Evolutionary conservation across 805 yeast genomes (phyloP), one percentile per base, ranked within the genome.

Genomic region (Kodamaea sagamina): DNA sequence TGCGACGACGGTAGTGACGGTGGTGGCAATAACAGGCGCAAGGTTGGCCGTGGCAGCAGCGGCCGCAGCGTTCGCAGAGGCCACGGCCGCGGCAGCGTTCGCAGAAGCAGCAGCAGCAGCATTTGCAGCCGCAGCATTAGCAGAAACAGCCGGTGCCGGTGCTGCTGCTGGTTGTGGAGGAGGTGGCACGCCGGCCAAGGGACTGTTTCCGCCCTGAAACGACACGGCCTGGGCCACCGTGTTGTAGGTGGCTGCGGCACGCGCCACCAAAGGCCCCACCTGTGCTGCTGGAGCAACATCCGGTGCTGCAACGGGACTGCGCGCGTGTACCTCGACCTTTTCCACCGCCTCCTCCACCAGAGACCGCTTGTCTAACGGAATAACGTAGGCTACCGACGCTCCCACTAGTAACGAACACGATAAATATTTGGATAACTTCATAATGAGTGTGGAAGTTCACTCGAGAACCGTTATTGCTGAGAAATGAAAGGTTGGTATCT

Each of bases 51-150:
- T 13, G 8, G 46, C 25, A 9, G 47, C 39, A 21, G 62, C 43
- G 21, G 68, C 47, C 15, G 62, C 48, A 28, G 58, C 44, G 16
- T 61, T 41, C 22, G 67, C 46, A 15, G 62, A 47, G 27, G 57
- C 45, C 16, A 45, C 48, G 36, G 68, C 41, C 11, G 68, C 36
- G 18, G 73, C 46, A 11, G 69, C 42, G 13, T 68, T 47, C 12
- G 71, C 49, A 12, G 67, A 9, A 3, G 46, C 27, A 12, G 42
- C 38, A 10, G 43, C 36, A 38, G 61, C 57, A 31, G 46, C 27
- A 12, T 40, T 36, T 7, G 43, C 36, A 38, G 61, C 57, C 31
- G 61, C 57, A n/a, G 47, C 15, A 3, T 43, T 38, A 31, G 43
- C 39, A 4, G 47, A 26, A 10, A 42, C 44, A 19, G 44, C 43